Percentiles rank a stretch among this genome's conserved stretches.
These are phyloP conservation scores for Euphorbia schlechtendalii DNA, from an alignment of 441 rosid genomes.

Conservation along the genomic window DNA sequence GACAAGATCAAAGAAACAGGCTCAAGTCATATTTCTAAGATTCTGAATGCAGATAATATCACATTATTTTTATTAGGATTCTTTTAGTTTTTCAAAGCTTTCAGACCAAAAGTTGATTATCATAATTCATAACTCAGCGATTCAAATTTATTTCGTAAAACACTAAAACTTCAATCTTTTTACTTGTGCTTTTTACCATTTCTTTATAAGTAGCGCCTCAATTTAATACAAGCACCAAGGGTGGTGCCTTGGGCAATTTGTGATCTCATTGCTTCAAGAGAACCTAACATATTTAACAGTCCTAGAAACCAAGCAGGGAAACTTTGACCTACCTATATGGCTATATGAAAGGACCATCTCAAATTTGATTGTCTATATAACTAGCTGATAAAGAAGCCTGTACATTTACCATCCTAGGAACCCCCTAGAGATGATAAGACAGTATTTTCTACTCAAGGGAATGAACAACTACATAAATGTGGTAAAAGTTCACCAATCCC, in stretches of 20 bases:
- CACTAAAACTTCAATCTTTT: background rate
- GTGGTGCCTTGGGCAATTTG: background rate
- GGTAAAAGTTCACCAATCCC: constrained; percentile 4
- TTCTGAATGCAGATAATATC: background rate
- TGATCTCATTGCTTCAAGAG: background rate
- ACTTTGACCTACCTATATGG: background rate
- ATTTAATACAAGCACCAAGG: background rate
- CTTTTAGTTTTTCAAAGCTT: too few species aligned
- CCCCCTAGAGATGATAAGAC: background rate
- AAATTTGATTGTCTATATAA: background rate
- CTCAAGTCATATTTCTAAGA: too few species aligned
- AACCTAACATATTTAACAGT: background rate
- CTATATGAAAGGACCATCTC: background rate
- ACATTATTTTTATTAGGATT: background rate
- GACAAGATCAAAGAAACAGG: background rate
- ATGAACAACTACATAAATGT: background rate
- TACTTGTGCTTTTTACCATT: background rate
- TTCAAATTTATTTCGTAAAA: background rate
- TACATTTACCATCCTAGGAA: background rate
- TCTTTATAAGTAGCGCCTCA: background rate
- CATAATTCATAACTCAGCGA: background rate
- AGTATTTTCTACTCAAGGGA: background rate
- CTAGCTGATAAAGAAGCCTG: background rate
- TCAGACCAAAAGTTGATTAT: background rate
- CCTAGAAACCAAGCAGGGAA: background rate